These are phyloP conservation scores for Aphanomyces invadans DNA, from an alignment of 352 stramenopile species.

Conservation along the genomic window DNA sequence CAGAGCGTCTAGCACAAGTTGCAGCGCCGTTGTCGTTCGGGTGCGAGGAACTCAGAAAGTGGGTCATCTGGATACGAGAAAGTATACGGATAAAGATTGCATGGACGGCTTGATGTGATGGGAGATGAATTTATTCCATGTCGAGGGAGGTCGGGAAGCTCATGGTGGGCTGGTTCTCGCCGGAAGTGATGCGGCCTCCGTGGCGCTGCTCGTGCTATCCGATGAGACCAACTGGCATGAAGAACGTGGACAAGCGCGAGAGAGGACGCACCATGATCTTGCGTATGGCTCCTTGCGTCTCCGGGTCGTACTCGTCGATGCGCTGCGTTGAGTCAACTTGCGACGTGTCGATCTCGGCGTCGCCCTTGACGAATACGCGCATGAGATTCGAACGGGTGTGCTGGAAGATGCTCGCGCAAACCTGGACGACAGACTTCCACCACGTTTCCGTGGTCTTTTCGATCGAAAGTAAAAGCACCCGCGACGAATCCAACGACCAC, in stretches of 20 bases:
- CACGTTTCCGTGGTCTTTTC: constrained; percentile 96
- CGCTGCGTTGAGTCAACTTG: constrained; percentile 95
- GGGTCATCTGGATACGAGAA: too few relatives aligned
- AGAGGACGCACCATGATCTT: constrained; percentile 90
- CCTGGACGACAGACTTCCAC: constrained; percentile 91
- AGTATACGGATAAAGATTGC: background rate
- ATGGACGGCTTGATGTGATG: background rate
- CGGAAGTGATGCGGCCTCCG: background rate
- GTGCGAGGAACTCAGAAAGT: too few relatives aligned
- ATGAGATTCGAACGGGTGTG: too few relatives aligned
- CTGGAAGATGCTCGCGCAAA: background rate
- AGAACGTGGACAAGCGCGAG: background rate
- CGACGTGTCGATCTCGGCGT: constrained; percentile 95
- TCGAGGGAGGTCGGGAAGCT: background rate
- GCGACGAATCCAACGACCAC: constrained; percentile 89
- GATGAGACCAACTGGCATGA: background rate
- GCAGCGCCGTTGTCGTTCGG: too few relatives aligned
- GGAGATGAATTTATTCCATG: background rate
- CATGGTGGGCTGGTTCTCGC: background rate
- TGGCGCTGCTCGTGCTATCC: constrained; percentile 18
- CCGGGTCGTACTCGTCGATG: constrained; percentile 95
- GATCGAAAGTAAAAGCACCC: constrained; percentile 80
- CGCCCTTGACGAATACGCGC: constrained; percentile 31
- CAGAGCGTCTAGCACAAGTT: too few relatives aligned
- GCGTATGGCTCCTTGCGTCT: constrained; percentile 96